Evolutionary conservation across 2,329 filamentous ascomycete species (phyloP).

Genomic region (Ceratocystis diversiconidia): DNA sequence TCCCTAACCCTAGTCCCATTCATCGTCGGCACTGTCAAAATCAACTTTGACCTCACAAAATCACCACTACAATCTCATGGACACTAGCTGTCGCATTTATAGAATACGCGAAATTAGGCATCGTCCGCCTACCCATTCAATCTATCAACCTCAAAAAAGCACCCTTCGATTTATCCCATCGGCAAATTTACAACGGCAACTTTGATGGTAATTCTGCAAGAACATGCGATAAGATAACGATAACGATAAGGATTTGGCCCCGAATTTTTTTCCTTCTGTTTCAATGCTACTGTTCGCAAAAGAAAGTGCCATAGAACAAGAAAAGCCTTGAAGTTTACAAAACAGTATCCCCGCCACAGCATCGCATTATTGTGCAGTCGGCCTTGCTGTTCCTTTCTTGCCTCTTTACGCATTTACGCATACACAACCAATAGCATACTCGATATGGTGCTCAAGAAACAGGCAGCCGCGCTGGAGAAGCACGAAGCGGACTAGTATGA

Average conservation of each 20-base stretch:
- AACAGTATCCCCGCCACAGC: neutral
- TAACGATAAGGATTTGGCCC: conserved; percentile 13
- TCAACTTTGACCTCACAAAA: too few relatives aligned
- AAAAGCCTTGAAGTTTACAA: neutral
- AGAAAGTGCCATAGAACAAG: neutral
- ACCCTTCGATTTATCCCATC: too few relatives aligned
- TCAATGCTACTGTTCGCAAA: neutral
- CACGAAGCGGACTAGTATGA: conserved; percentile 72
- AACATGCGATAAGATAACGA: conserved; percentile 12
- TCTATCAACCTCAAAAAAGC: too few relatives aligned
- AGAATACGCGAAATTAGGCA: too few relatives aligned
- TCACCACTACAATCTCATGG: too few relatives aligned
- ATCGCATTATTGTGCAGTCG: neutral
- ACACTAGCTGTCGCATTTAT: too few relatives aligned
- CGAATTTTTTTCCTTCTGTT: conserved; percentile 11
- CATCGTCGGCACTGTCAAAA: too few relatives aligned
- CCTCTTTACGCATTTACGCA: neutral
- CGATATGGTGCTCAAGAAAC: conserved; percentile 62
- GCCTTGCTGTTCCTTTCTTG: neutral
- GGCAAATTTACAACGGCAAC: too few relatives aligned
- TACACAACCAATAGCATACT: neutral
- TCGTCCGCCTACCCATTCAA: too few relatives aligned
- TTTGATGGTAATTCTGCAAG: too few relatives aligned
- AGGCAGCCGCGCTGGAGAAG: conserved; percentile 86
- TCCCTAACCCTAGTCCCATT: too few relatives aligned